Conservation (phyloP, 352 stramenopile genomes). For the Globisporangium middletonii region DNA sequence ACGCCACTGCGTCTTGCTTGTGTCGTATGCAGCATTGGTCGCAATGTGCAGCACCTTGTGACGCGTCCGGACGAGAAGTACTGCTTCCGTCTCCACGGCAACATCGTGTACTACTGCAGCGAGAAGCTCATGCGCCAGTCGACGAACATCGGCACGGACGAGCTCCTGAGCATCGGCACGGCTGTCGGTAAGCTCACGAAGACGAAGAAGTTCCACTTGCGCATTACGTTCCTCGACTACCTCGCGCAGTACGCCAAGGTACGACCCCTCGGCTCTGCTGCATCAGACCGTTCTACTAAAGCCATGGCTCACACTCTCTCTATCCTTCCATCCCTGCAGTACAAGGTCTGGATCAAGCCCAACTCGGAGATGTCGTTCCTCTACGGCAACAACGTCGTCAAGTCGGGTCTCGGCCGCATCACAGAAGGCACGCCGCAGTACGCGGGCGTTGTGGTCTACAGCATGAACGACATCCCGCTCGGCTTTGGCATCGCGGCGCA, state of each 20-base stretch:
- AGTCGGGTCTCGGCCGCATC: conserved; percentile 96
- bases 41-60: conserved; percentile 96
- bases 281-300: too few species aligned
- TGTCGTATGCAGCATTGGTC: conserved; percentile 77
- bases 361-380: conserved; percentile 99
- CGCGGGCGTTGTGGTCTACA: conserved; percentile 97
- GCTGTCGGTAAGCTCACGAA: conserved; percentile 99
- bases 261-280: not conserved
- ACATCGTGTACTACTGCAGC: conserved; percentile 97
- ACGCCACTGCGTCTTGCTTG: not conserved
- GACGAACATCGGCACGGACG: conserved; percentile 92
- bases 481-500: conserved; percentile 98
- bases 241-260: conserved; percentile 97
- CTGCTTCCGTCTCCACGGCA: conserved; percentile 96
- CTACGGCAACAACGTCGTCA: conserved; percentile 99
- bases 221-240: conserved; percentile 98
- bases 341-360: conserved; percentile 99
- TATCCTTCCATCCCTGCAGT: conserved; percentile 30
- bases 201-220: conserved; percentile 97
- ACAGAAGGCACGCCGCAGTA: conserved; percentile 98
- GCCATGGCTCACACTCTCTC: not conserved
- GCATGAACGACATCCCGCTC: conserved; percentile 97
- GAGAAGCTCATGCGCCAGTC: conserved; percentile 97
- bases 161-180: conserved; percentile 95
- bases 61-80: conserved; percentile 96